phyloP scores from a whole-genome alignment of 2,329 filamentous ascomycete species.

The Ustilaginoidea virens region DNA sequence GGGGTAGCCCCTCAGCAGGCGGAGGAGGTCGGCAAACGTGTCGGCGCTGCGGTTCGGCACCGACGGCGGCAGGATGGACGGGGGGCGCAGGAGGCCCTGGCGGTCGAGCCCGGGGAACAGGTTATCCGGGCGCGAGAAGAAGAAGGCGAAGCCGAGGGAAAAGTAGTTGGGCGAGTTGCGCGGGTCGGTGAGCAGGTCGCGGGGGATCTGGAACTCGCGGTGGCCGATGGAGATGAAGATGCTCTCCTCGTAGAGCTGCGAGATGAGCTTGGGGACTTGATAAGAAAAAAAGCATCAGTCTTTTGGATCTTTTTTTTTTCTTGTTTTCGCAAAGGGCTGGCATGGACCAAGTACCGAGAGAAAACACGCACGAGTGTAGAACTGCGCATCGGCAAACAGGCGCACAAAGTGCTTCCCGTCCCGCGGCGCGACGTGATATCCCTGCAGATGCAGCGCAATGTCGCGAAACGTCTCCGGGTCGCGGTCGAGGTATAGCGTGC shows the following conservation, averaged over 20 bases:
- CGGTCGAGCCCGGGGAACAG: conserved; percentile 77
- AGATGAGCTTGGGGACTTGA: conserved; percentile 82
- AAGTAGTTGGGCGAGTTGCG: conserved; percentile 96
- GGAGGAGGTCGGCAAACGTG: conserved; percentile 68
- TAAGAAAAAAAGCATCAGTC: background rate
- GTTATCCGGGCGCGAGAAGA: conserved; percentile 67
- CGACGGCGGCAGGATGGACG: conserved; percentile 67
- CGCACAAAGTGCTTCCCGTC: conserved; percentile 82
- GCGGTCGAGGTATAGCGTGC: conserved; percentile 85
- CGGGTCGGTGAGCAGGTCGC: conserved; percentile 69
- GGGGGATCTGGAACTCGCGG: conserved; percentile 75
- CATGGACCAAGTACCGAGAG: too few species aligned
- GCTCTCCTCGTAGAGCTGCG: conserved; percentile 78
- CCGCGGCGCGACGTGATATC: conserved; percentile 71
- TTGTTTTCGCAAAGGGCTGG: too few species aligned
- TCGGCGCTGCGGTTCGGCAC: conserved; percentile 73
- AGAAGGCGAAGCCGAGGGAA: conserved; percentile 73
- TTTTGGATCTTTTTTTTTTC: background rate
- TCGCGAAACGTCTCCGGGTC: conserved; percentile 81
- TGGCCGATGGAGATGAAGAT: conserved; percentile 88
- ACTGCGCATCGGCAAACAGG: conserved; percentile 87
- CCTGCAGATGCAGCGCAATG: conserved; percentile 80
- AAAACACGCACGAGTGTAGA: conserved; percentile 57
- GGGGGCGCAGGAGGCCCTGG: conserved; percentile 66
- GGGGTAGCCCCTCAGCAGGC: conserved; percentile 71